These are phyloP conservation scores for Ceratocystis huliohia DNA, from an alignment of 2,329 filamentous ascomycete species.

Conservation along the genomic window DNA sequence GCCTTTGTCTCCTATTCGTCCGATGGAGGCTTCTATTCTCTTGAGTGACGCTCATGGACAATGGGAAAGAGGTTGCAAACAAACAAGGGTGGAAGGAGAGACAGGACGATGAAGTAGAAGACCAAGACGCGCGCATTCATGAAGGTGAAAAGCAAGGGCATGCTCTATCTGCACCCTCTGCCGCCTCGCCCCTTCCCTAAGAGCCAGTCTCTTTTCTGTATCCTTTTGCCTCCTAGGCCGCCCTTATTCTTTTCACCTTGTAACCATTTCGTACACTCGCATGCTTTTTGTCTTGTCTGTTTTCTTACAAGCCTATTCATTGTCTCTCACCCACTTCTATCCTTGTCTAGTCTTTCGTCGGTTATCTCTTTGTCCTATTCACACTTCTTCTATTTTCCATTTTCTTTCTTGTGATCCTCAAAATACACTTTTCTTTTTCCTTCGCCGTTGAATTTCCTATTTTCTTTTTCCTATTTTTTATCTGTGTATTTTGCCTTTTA, in stretches of 20 bases:
- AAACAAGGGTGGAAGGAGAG: background rate
- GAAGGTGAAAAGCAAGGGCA: too few species aligned
- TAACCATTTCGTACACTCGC: background rate
- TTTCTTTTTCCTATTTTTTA: background rate
- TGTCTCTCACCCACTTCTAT: background rate
- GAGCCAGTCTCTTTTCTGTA: background rate
- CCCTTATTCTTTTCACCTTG: background rate
- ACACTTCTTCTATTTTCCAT: background rate
- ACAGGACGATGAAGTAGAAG: background rate
- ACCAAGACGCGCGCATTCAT: background rate
- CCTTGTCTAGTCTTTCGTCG: too few species aligned
- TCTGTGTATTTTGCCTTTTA: background rate
- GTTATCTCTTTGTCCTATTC: background rate
- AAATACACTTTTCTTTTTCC: background rate
- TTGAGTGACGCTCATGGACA: background rate
- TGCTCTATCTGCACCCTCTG: too few species aligned
- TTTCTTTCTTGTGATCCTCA: background rate
- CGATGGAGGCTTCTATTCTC: background rate
- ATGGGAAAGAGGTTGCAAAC: background rate
- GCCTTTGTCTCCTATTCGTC: background rate
- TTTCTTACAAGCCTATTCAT: background rate
- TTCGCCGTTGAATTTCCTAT: background rate
- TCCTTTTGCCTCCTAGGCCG: background rate
- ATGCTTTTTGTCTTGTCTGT: background rate
- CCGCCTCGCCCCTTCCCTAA: too few species aligned